These are phyloP conservation scores for Harringtonia aguacate DNA, from an alignment of 2,329 filamentous ascomycete species.

Conservation along the genomic window DNA sequence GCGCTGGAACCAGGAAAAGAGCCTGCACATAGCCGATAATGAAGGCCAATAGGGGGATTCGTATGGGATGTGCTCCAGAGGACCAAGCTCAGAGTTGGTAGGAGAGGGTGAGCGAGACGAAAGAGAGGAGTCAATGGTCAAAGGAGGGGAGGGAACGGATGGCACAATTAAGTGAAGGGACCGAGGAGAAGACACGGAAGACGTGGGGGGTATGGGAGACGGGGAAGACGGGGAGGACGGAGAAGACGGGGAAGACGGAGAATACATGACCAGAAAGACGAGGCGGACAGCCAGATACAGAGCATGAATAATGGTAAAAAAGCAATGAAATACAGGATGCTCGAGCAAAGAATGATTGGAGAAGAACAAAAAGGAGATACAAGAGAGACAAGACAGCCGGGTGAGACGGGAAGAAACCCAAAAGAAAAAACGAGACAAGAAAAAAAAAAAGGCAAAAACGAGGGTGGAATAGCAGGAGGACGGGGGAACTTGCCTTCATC, in stretches of 20 bases:
- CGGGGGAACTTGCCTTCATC: conserved; percentile 53
- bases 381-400: too few species aligned
- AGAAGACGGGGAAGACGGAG: neutral
- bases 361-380: too few species aligned
- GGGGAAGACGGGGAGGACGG: too few species aligned
- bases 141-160: too few species aligned
- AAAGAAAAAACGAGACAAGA: neutral
- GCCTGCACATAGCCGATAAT: neutral
- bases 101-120: neutral
- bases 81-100: neutral
- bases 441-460: neutral
- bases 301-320: neutral
- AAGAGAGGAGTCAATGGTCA: too few species aligned
- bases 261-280: neutral
- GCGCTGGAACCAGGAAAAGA: neutral
- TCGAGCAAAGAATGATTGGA: neutral
- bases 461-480: neutral
- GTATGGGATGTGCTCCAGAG: neutral
- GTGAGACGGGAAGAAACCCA: neutral
- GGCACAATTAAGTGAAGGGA: too few species aligned
- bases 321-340: neutral
- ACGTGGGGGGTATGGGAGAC: neutral
- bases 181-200: too few species aligned
- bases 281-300: neutral
- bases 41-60: neutral